These are phyloP conservation scores for Cladosporium sp. DNA, from an alignment of 2,329 filamentous ascomycete genomes.

Conservation along the genomic window DNA sequence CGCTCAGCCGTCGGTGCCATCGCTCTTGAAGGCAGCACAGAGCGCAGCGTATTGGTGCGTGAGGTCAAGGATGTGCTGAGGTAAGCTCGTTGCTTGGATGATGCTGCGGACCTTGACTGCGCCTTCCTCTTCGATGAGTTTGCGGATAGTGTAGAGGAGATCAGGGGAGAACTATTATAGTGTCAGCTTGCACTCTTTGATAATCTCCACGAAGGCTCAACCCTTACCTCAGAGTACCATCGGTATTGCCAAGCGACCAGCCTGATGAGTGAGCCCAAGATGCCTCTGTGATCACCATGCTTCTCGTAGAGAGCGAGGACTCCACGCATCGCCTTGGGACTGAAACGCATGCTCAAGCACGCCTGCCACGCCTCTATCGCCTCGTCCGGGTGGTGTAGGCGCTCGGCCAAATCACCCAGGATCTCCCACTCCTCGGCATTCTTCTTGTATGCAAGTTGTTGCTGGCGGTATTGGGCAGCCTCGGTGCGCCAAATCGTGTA, in stretches of 20 bases:
- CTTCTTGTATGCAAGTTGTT: constrained; percentile 94
- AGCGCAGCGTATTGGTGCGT: constrained; percentile 95
- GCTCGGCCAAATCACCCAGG: constrained; percentile 84
- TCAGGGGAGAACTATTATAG: constrained; percentile 76
- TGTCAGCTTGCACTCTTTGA: constrained; percentile 10
- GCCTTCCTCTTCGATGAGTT: constrained; percentile 94
- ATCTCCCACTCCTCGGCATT: constrained; percentile 98
- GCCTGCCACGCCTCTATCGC: constrained; percentile 89
- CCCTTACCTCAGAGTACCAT: constrained; percentile 87
- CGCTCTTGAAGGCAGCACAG: constrained; percentile 92
- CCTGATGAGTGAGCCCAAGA: constrained; percentile 79
- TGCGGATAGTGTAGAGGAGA: constrained; percentile 80
- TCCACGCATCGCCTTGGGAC: constrained; percentile 84
- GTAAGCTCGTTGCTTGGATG: constrained; percentile 90
- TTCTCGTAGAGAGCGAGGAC: constrained; percentile 76
- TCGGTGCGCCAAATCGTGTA: constrained; percentile 99
- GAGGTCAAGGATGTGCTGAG: constrained; percentile 86
- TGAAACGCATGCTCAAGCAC: constrained; percentile 84
- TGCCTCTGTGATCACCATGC: constrained; percentile 73
- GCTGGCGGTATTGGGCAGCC: constrained; percentile 90
- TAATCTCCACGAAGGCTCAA: not conserved
- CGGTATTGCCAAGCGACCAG: constrained; percentile 97
- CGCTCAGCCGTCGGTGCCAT: constrained; percentile 63
- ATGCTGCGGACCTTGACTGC: constrained; percentile 97
- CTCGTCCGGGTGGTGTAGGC: constrained; percentile 87